Evolutionary conservation across 257 asterid species (phyloP).

Genomic region (Ocimum tenuiflorum): DNA sequence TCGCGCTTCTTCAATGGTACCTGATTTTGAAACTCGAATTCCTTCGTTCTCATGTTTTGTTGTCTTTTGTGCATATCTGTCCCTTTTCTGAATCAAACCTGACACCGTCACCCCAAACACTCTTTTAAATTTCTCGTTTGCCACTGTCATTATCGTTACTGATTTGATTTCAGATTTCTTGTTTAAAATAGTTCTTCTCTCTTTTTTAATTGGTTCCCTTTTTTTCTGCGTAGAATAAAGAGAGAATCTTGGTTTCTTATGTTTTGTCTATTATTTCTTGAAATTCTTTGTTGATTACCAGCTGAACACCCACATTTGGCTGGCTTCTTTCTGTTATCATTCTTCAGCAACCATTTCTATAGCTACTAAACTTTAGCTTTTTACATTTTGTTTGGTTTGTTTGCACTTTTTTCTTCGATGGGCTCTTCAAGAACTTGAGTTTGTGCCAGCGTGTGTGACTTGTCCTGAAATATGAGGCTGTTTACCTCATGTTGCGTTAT

Average conservation of each 20-base stretch:
- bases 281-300: neutral
- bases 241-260: slow-evolving; percentile 22
- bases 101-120: too few relatives aligned
- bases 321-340: neutral
- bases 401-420: slow-evolving; percentile 11
- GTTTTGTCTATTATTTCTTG: slow-evolving; percentile 1
- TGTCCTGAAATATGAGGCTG: slow-evolving; percentile 35
- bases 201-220: neutral
- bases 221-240: neutral
- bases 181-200: neutral
- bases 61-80: too few relatives aligned
- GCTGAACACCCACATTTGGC: slow-evolving; percentile 14
- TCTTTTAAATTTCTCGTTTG: neutral
- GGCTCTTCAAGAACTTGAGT: slow-evolving; percentile 16
- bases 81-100: too few relatives aligned
- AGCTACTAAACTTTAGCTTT: neutral
- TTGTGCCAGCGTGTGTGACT: neutral
- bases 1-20: too few relatives aligned
- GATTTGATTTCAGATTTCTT: slow-evolving; percentile 26
- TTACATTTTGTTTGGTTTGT: neutral
- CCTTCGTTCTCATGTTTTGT: too few relatives aligned
- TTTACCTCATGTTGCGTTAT: slow-evolving; percentile 32
- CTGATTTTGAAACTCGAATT: too few relatives aligned
- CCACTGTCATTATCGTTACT: slow-evolving; percentile 12
- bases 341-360: slow-evolving; percentile 2